Evolutionary conservation across 345 rosid genomes (phyloP), one percentile per base, ranked within the genome.

Genomic region (Arabidopsis thaliana): DNA sequence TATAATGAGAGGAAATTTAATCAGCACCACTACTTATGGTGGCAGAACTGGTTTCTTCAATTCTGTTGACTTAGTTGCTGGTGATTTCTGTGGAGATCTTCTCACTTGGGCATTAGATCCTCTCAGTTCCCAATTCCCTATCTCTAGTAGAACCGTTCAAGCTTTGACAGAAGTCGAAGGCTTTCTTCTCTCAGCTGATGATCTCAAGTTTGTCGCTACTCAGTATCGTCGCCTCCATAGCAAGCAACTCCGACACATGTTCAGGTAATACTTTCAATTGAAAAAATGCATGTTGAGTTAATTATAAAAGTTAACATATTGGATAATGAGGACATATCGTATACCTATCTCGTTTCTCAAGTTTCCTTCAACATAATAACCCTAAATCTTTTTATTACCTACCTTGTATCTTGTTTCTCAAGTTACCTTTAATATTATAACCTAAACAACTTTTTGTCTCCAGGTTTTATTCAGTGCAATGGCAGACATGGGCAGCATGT

Each of bases 21-120:
- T 0, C 1, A 80, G 78, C 14, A 8, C 77, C 38, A 78, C 86
- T 0, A 81, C 86, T n/a, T 33, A 78, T 53, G 82, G 86, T 16
- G 84, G 86, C n/a, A 45, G 38, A 64, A 58, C 65, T 22, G 82
- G 82, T 3, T 78, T 83, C 67, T 75, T 74, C 68, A 72, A 83
- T 28, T 16, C 77, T 1, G 77, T 45, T 61, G 0, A 0, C 13
- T 79, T 79, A 6, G 9, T 0, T 3, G 74, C 83, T 25, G 83
- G 83, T 40, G 78, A 76, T 32, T 82, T 73, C 41, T 79, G 81
- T 61, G 85, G 85, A 33, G 85, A 79, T 48, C 76, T 82, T 64
- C 81, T 82, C 38, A 80, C 79, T 25, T 60, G 86, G 85, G 90
- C 88, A 38, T 63, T 87, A 2, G 87, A 87, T 72, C 87, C 88